Evolutionary conservation across 257 asterid species (phyloP), one percentile per base, ranked within the genome.

Genomic region (Buddleja alternifolia): DNA sequence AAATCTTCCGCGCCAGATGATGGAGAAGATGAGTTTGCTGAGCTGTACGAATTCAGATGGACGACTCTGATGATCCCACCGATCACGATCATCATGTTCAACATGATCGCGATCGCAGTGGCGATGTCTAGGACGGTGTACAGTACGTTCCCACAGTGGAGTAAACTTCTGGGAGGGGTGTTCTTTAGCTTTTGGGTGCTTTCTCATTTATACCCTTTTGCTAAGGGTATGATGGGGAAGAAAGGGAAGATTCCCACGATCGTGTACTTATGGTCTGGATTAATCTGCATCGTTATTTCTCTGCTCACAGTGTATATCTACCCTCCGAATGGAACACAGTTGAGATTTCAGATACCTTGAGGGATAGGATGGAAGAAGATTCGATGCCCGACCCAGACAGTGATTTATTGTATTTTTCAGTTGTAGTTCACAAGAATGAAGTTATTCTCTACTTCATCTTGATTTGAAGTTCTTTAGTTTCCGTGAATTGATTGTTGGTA

Each of bases 151-250:
- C 98, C 97, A 10, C 82, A 85, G 67, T 90, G 96, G 97, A 90
- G 97, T 76, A 90, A 84, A 84, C 79, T 93, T 0, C 44, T 90
- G 0, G 96, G 96, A 15, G 96, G 97, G 0, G 90, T 88, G 17
- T 93, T 93, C 88, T 93, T 93, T 78, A 90, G 97, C 60, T 72
- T 93, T 0, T 93, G 97, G 98, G 98, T 93, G 79, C 79, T 90
- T 11, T 87, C 98, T 15, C 98, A 93, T 76, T 71, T 93, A 8
- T 93, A 90, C 34, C 98, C 98, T 0, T 93, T 93, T 17, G 96
- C 98, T 0, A 93, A 93, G 54, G 98, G 95, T 3, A 17, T 93
- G 77, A 86, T 93, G 96, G 97, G 98, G 67, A 86, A 75, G 56
- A 81, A 66, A 52, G 95, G 97, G 40, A 93, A 93, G 80, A 74